Percentiles rank a stretch among this genome's conserved stretches.
These are phyloP conservation scores for Pestalotiopsis sp. DNA, from an alignment of 2,329 filamentous ascomycete species.

Conservation along the genomic window DNA sequence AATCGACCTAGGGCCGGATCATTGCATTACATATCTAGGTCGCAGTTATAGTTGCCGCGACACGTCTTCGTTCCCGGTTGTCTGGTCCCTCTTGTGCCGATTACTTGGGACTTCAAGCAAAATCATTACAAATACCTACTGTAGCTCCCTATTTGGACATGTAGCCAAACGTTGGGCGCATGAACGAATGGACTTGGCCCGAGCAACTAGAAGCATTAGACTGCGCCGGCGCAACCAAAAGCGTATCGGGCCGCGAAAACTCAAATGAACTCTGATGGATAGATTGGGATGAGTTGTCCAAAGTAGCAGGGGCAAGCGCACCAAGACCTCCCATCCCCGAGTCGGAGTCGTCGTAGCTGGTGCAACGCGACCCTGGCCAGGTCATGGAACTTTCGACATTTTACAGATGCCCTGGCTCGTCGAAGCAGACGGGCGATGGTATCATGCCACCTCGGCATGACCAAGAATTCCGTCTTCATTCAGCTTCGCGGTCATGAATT, in stretches of 20 bases:
- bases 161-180: neutral
- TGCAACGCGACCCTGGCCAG: neutral
- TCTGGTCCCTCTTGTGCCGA: neutral
- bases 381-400: no score
- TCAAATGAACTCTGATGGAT: neutral
- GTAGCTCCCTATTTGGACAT: neutral
- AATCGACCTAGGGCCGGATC: neutral
- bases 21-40: neutral
- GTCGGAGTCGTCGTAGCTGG: neutral
- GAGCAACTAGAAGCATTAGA: neutral
- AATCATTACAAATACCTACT: neutral
- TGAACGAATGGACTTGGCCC: neutral
- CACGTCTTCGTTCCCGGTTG: neutral
- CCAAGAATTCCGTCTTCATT: no score
- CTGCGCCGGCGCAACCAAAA: neutral
- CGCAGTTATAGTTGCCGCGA: neutral
- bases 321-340: neutral
- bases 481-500: neutral
- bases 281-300: neutral
- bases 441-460: no score
- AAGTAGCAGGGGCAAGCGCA: neutral
- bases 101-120: neutral
- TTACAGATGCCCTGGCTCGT: no score
- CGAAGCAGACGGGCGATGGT: no score
- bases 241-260: conserved; percentile 3